phyloP scores from a whole-genome alignment of 225 moss, liverwort and hornwort species.

The Asterella californica region DNA sequence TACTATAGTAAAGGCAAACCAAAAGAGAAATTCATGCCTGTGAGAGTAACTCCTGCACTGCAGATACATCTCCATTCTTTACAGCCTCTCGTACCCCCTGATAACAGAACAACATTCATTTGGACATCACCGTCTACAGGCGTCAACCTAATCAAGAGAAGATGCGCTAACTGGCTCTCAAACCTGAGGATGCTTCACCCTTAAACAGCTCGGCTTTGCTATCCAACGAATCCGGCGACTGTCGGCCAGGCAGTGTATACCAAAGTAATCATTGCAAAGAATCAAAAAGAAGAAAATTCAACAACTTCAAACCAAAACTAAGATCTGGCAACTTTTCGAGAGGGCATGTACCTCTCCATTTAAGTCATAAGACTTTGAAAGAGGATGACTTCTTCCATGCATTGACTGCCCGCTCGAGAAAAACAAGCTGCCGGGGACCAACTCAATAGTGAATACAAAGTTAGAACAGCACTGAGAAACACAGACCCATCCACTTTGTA shows the following conservation, averaged over 20 bases:
- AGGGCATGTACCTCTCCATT: constrained; percentile 63
- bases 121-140: not conserved
- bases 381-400: constrained; percentile 56
- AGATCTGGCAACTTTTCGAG: not conserved
- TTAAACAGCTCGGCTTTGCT: not conserved
- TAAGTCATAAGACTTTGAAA: constrained; percentile 69
- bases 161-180: not conserved
- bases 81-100: constrained; percentile 96
- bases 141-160: not conserved
- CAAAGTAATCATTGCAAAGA: not conserved
- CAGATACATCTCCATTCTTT: constrained; percentile 78
- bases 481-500: not conserved
- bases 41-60: constrained; percentile 73
- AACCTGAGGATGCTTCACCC: not conserved
- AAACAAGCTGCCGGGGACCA: constrained; percentile 60
- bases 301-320: not conserved
- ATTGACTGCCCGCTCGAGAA: constrained; percentile 66
- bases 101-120: not conserved
- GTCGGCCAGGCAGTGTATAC: not conserved
- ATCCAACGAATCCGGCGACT: not conserved
- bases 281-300: not conserved
- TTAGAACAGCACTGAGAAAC: not conserved
- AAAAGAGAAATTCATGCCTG: constrained; percentile 41
- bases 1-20: not conserved
- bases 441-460: not conserved